These are phyloP conservation scores for Trichopus zeylanicus DNA, from an alignment of 116 monocot species.

Conservation along the genomic window DNA sequence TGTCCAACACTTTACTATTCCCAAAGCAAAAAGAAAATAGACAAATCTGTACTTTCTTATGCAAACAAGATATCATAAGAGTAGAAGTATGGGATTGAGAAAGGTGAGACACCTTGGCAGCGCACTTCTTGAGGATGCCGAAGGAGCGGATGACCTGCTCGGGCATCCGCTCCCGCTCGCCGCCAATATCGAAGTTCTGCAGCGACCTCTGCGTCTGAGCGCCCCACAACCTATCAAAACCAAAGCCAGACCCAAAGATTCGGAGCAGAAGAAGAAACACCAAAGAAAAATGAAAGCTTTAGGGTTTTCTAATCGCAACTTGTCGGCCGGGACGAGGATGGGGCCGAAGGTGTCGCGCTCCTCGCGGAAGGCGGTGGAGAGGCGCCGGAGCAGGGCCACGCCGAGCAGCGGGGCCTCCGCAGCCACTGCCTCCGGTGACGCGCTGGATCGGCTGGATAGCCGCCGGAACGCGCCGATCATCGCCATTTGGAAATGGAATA, in stretches of 20 bases:
- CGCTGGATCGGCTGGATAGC: slow-evolving; percentile 2
- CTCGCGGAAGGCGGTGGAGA: slow-evolving; percentile 63
- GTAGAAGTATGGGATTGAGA: neutral
- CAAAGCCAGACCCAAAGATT: neutral
- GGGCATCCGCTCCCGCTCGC: slow-evolving; percentile 79
- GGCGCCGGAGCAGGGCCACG: slow-evolving; percentile 7
- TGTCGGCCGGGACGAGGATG: slow-evolving; percentile 74
- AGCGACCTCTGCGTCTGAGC: slow-evolving; percentile 97
- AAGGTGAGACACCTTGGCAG: slow-evolving; percentile 56
- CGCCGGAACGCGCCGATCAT: slow-evolving; percentile 31
- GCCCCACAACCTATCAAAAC: slow-evolving; percentile 89
- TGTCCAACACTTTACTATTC: no score
- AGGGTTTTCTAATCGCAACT: slow-evolving; percentile 17
- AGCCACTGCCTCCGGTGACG: slow-evolving; percentile 2
- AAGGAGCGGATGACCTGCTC: slow-evolving; percentile 82
- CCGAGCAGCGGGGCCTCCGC: slow-evolving; percentile 3
- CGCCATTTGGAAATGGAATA: no score
- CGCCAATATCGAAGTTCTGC: slow-evolving; percentile 97
- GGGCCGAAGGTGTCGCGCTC: slow-evolving; percentile 93
- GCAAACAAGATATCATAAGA: neutral
- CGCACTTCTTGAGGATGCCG: slow-evolving; percentile 93
- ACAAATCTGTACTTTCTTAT: no score
- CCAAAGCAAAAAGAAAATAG: no score
- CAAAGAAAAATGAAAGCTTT: neutral
- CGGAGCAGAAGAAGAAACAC: neutral